These are phyloP conservation scores for Aureobasidium sp. DNA, from an alignment of 2,329 filamentous ascomycete genomes.

Conservation along the genomic window DNA sequence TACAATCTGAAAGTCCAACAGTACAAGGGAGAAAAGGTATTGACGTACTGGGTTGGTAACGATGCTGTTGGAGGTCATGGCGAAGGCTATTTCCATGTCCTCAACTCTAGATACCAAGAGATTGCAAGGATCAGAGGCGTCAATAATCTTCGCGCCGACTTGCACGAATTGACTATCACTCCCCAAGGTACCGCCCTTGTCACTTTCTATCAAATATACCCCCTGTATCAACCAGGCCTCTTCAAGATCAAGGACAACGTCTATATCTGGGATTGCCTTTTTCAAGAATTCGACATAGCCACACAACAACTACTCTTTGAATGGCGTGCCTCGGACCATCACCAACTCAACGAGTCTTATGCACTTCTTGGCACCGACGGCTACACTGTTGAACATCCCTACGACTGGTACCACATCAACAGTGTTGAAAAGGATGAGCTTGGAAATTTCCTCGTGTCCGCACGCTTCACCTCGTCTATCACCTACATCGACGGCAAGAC, in stretches of 20 bases:
- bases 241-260: slow-evolving; percentile 11
- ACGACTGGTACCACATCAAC: slow-evolving; percentile 49
- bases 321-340: slow-evolving; percentile 40
- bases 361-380: not conserved
- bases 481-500: slow-evolving; percentile 40
- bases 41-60: slow-evolving; percentile 46
- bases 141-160: slow-evolving; percentile 31
- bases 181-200: slow-evolving; percentile 24
- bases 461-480: slow-evolving; percentile 42
- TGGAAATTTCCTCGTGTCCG: slow-evolving; percentile 49
- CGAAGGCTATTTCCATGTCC: slow-evolving; percentile 41
- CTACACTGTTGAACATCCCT: not conserved
- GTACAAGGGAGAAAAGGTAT: slow-evolving; percentile 39
- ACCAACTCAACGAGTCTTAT: slow-evolving; percentile 22
- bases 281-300: slow-evolving; percentile 40
- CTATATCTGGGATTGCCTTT: slow-evolving; percentile 33
- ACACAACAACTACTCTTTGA: slow-evolving; percentile 36
- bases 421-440: slow-evolving; percentile 44
- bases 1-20: slow-evolving; percentile 43
- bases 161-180: slow-evolving; percentile 41
- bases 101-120: slow-evolving; percentile 30
- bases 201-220: slow-evolving; percentile 8
- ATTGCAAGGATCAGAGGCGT: slow-evolving; percentile 34
- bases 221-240: slow-evolving; percentile 2
- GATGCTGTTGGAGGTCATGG: slow-evolving; percentile 43